Evolutionary conservation across 2,329 filamentous ascomycete genomes (phyloP), one percentile per base, ranked within the genome.

Genomic region (Byssothecium circinans): DNA sequence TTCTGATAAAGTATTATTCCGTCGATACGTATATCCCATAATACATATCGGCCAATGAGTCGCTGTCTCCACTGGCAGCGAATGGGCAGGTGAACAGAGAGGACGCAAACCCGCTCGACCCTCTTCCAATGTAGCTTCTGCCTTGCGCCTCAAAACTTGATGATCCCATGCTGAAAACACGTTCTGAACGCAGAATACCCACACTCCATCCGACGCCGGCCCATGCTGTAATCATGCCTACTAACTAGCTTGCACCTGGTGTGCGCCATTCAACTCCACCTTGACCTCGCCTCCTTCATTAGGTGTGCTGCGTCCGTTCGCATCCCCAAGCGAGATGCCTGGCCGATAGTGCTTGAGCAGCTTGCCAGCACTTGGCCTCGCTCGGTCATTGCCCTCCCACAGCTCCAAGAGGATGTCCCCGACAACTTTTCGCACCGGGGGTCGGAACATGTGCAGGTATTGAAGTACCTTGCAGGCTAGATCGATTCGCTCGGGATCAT

Each of bases 401-500:
- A 86, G 74, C 53, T 81, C 77, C 53, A 82, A 78, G 10, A 85
- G 60, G 1, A 80, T 77, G 58, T 85, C 81, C 10, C 85, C 65
- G 36, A 78, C 80, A 43, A 81, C 70, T 14, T 81, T 78, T 46
- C 81, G 73, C 1, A 78, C 79, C 0, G 83, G 83, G 4, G 82
- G 81, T n/a, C 81, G 75, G 60, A 83, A 58, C 55, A 62, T 62
- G 47, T 61, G 49, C 41, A 74, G 73, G 53, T 71, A 83, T 72
- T 83, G 75, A 50, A 86, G 68, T 11, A 81, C 75, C 56, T 80
- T 80, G 17, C 81, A 76, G 20, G 80, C 81, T 34, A 86, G 73
- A 38, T 75, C 76, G 39, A 86, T 81, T 39, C 83, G 74, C 59
- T 86, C 83, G 0, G 83, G 83, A 65, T 86, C 83, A 56, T 79